A percentile compares a stretch with the other conserved stretches of the same genome.
These are phyloP conservation scores for Theobroma cacao DNA, from an alignment of 345 rosid genomes.

Conservation along the genomic window DNA sequence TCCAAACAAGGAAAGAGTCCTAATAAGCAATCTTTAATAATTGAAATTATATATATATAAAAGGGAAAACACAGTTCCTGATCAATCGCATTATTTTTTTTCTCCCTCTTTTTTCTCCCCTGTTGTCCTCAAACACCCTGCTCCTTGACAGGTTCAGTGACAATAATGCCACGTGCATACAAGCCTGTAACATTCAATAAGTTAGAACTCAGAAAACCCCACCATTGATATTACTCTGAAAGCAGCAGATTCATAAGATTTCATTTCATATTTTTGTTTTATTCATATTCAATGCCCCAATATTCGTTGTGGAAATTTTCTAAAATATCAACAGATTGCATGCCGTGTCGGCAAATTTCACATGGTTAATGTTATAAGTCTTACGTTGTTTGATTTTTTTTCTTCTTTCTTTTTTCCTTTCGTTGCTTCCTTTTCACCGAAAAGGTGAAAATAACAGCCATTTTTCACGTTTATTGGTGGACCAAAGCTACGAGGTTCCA, in stretches of 20 bases:
- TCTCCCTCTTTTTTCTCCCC: too few species aligned
- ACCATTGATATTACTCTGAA: background rate
- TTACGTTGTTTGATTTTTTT: background rate
- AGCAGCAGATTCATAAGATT: background rate
- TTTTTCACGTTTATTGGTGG: background rate
- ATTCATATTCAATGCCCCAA: background rate
- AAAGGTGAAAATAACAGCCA: background rate
- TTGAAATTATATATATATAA: background rate
- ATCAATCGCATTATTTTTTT: too few species aligned
- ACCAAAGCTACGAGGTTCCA: constrained; percentile 12
- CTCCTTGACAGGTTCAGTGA: background rate
- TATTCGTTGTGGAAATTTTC: background rate
- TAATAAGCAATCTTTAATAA: background rate
- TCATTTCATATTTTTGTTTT: background rate
- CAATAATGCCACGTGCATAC: background rate
- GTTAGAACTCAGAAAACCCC: background rate
- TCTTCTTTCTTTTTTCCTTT: background rate
- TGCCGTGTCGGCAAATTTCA: background rate
- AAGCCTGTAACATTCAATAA: background rate
- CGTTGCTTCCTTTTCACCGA: background rate
- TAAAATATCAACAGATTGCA: background rate
- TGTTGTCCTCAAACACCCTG: background rate
- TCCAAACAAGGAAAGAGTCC: constrained; percentile 17
- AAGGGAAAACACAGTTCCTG: too few species aligned
- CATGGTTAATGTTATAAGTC: background rate